A percentile compares a stretch with the other conserved stretches of the same genome.
These are phyloP conservation scores for Wilhelminamyces savonicus DNA, from an alignment of 805 yeast species.

Conservation along the genomic window DNA sequence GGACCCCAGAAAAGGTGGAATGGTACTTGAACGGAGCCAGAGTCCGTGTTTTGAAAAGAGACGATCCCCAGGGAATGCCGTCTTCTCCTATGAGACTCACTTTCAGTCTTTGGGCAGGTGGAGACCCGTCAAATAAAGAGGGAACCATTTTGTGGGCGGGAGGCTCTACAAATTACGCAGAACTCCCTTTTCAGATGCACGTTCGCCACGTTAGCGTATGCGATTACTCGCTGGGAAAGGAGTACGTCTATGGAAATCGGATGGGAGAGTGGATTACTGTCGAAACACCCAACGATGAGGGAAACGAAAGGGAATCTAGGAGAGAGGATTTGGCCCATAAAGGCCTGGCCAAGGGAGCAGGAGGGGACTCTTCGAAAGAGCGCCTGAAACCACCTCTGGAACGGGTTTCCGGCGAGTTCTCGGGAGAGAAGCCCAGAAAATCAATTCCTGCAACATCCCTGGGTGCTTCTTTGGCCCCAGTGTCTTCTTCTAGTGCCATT, in stretches of 20 bases:
- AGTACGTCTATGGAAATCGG: constrained; percentile 22
- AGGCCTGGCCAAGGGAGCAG: too few species aligned
- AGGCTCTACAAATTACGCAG: constrained; percentile 8
- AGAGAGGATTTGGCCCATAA: too few species aligned
- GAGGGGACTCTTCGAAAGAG: too few species aligned
- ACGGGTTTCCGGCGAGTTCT: too few species aligned
- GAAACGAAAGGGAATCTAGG: too few species aligned
- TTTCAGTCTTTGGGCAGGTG: constrained; percentile 38
- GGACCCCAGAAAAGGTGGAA: constrained; percentile 25
- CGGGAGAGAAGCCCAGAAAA: too few species aligned
- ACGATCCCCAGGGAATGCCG: constrained; percentile 25
- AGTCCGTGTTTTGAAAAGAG: constrained; percentile 16
- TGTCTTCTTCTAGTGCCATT: too few species aligned
- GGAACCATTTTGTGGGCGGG: constrained; percentile 14
- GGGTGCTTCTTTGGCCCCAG: too few species aligned
- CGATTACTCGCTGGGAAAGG: constrained; percentile 24
- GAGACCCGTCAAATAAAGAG: constrained; percentile 22
- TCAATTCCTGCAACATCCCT: too few species aligned
- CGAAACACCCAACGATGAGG: too few species aligned
- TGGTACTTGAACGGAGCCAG: constrained; percentile 25
- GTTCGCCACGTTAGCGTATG: constrained; percentile 10
- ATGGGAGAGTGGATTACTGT: constrained; percentile 11
- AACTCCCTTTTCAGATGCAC: constrained; percentile 8
- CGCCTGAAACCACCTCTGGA: too few species aligned
- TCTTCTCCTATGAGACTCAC: constrained; percentile 29